Percentiles rank a stretch among this genome's conserved stretches.
Evolutionary conservation across 2,329 filamentous ascomycete species (phyloP).

Genomic region (Diaporthe vaccinii): DNA sequence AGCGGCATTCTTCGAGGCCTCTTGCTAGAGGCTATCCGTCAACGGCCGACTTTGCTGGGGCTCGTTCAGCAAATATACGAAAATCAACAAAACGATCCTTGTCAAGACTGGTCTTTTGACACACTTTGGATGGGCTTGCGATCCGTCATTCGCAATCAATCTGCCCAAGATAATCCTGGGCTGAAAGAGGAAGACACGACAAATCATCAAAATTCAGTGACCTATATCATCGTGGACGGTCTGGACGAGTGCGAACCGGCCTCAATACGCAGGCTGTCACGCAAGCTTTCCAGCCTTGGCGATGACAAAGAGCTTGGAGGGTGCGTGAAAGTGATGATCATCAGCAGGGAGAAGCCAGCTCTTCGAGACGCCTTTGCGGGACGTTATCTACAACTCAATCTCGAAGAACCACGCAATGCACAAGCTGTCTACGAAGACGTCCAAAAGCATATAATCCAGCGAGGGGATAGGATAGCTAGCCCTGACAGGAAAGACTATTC

Average conservation of each 20-base stretch:
- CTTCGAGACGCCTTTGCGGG: not conserved
- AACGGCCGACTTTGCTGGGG: not conserved
- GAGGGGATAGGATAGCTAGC: not conserved
- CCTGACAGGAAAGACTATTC: not conserved
- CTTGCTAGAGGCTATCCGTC: not conserved
- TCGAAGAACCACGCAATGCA: not conserved
- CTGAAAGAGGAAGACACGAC: too few relatives aligned
- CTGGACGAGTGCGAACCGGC: constrained; percentile 2
- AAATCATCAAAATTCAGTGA: not conserved
- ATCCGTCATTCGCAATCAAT: not conserved
- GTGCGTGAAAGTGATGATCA: not conserved
- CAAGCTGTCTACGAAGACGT: not conserved
- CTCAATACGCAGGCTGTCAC: not conserved
- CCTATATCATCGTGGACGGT: constrained; percentile 3
- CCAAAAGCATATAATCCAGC: not conserved
- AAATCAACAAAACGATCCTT: not conserved
- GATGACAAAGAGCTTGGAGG: not conserved
- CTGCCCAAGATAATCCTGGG: not conserved
- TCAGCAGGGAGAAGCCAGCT: not conserved
- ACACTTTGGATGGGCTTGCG: not conserved
- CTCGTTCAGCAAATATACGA: not conserved
- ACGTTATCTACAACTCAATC: not conserved
- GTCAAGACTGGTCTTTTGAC: not conserved
- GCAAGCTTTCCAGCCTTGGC: not conserved
- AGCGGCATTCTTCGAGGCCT: not conserved